Percentiles rank a stretch among this genome's conserved stretches.
Conservation (phyloP, 2,329 filamentous ascomycete species). For the Diaporthe citri region DNA sequence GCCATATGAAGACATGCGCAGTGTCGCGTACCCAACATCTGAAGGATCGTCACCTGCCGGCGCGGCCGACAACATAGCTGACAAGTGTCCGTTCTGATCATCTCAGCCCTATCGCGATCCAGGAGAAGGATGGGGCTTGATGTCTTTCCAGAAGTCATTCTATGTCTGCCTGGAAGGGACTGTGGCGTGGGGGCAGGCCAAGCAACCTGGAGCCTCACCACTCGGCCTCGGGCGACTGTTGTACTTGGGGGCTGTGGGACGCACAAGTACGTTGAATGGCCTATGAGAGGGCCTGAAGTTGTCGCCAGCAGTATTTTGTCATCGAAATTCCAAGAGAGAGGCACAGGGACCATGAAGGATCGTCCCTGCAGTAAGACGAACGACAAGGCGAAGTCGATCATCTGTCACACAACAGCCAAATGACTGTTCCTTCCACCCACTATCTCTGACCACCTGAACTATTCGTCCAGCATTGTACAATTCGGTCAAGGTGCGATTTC, state of each 20-base stretch:
- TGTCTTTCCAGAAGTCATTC: background rate
- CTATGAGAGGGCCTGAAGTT: background rate
- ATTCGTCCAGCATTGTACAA: background rate
- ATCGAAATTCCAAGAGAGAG: background rate
- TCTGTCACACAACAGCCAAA: slow-evolving; percentile 9
- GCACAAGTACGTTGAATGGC: background rate
- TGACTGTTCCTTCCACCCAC: slow-evolving; percentile 17
- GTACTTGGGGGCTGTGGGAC: slow-evolving; percentile 12
- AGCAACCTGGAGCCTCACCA: background rate
- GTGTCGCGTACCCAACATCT: background rate
- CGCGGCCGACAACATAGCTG: slow-evolving; percentile 12
- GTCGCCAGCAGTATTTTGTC: background rate
- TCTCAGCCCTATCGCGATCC: background rate
- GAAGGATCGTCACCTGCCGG: slow-evolving; percentile 12
- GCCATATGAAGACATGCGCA: background rate
- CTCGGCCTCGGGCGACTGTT: background rate
- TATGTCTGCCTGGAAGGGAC: background rate
- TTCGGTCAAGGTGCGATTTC: background rate
- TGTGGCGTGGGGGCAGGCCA: background rate
- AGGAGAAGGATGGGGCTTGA: background rate
- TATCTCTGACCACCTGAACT: background rate
- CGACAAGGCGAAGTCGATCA: slow-evolving; percentile 25
- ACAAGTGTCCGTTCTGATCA: background rate
- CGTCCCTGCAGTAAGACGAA: slow-evolving; percentile 19
- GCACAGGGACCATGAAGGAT: slow-evolving; percentile 20